A percentile compares a stretch with the other conserved stretches of the same genome.
Conservation (phyloP, 78 protist genomes). For the Tieghemostelium lacteum region DNA sequence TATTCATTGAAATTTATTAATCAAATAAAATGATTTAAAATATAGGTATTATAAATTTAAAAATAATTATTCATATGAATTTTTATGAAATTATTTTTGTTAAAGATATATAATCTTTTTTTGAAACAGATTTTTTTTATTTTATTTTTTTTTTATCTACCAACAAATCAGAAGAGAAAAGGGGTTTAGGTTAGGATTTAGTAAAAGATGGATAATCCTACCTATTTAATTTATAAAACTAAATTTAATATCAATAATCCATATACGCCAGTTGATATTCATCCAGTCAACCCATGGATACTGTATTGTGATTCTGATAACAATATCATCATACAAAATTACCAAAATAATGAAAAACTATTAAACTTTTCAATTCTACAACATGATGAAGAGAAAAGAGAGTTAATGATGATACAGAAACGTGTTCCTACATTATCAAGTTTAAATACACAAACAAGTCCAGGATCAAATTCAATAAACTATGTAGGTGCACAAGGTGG, state of each 20-base stretch:
- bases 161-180: too few species aligned
- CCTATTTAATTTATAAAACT: conserved; percentile 51
- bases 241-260: conserved; percentile 9
- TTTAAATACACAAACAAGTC: not conserved
- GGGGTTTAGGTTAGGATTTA: too few species aligned
- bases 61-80: too few species aligned
- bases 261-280: conserved; percentile 57
- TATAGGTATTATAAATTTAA: too few species aligned
- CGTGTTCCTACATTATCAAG: conserved; percentile 36
- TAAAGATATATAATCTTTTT: too few species aligned
- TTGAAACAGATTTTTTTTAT: too few species aligned
- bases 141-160: too few species aligned
- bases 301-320: conserved; percentile 50
- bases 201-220: not conserved
- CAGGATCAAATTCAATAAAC: not conserved
- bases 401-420: conserved; percentile 20
- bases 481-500: not conserved
- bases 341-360: conserved; percentile 44
- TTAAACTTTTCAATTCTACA: conserved; percentile 64
- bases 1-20: too few species aligned
- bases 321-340: conserved; percentile 59
- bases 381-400: conserved; percentile 68
- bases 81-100: too few species aligned
- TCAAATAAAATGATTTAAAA: too few species aligned
- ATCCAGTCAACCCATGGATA: conserved; percentile 73